Evolutionary conservation across 768 basidiomycete genomes (phyloP).

Genomic region (Podaxis sp.): DNA sequence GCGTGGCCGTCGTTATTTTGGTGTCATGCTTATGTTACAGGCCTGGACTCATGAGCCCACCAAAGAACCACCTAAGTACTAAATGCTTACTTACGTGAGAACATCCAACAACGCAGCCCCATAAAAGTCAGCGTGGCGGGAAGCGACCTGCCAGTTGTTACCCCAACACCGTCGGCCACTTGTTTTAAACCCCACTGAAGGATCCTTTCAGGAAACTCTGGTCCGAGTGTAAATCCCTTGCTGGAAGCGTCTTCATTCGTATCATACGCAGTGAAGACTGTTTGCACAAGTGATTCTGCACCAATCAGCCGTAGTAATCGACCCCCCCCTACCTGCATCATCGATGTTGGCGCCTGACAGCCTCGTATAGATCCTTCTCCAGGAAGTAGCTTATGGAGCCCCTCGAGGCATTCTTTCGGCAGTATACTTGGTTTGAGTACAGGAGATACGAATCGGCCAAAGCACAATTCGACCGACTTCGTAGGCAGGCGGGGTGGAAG

Average conservation of each 20-base stretch:
- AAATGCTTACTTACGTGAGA: too few species aligned
- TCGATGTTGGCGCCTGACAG: not conserved
- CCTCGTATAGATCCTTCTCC: not conserved
- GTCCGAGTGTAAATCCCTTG: not conserved
- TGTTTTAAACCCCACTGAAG: not conserved
- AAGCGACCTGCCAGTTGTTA: not conserved
- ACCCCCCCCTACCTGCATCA: not conserved
- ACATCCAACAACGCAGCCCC: too few species aligned
- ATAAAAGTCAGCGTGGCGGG: not conserved
- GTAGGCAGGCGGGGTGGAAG: conserved; percentile 20
- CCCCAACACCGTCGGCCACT: not conserved
- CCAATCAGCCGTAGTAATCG: not conserved
- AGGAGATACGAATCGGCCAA: not conserved
- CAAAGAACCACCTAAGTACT: too few species aligned
- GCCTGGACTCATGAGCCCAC: too few species aligned
- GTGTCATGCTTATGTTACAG: not conserved
- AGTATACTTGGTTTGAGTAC: not conserved
- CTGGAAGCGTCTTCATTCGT: not conserved
- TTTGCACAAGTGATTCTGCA: not conserved
- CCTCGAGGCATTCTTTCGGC: not conserved
- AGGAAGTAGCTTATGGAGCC: not conserved
- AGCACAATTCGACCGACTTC: conserved; percentile 26
- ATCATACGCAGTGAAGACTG: not conserved
- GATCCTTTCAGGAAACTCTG: not conserved
- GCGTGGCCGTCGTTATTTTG: not conserved